These are phyloP conservation scores for Colletotrichum sp. DNA, from an alignment of 2,329 filamentous ascomycete species.

Conservation along the genomic window DNA sequence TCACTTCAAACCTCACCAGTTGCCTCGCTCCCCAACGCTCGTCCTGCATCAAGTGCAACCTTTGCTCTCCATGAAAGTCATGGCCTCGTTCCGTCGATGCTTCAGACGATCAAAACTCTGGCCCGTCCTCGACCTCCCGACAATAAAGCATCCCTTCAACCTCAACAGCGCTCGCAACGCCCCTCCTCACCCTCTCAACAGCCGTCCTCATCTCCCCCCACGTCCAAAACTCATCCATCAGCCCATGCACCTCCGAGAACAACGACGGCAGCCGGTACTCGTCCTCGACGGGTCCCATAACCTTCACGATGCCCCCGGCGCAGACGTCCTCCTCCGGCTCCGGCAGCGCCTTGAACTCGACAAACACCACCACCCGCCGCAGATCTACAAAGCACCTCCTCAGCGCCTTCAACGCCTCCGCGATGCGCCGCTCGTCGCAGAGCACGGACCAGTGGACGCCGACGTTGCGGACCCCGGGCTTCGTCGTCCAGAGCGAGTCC, in stretches of 20 bases:
- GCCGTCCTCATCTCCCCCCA: slow-evolving; percentile 11
- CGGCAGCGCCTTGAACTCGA: slow-evolving; percentile 12
- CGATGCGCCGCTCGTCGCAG: slow-evolving; percentile 10
- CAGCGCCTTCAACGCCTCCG: neutral
- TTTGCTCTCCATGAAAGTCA: neutral
- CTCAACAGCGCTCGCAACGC: neutral
- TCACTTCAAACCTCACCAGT: neutral
- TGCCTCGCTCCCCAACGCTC: neutral
- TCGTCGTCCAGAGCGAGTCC: slow-evolving; percentile 15
- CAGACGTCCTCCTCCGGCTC: neutral
- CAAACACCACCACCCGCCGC: neutral
- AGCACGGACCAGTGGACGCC: slow-evolving; percentile 16
- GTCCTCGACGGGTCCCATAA: neutral
- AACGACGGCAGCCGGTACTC: slow-evolving; percentile 4
- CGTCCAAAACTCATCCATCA: slow-evolving; percentile 17
- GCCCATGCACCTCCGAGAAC: neutral
- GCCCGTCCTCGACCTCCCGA: neutral
- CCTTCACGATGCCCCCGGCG: neutral
- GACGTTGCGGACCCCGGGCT: slow-evolving; percentile 3
- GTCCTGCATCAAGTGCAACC: neutral
- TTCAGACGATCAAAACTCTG: neutral
- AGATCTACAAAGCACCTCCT: neutral
- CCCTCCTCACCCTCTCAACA: neutral
- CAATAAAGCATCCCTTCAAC: slow-evolving; percentile 8
- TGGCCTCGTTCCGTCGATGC: neutral